These are phyloP conservation scores for Cryptococcus hybrid DNA, from an alignment of 1,284 basidiomycete genomes.

Conservation along the genomic window DNA sequence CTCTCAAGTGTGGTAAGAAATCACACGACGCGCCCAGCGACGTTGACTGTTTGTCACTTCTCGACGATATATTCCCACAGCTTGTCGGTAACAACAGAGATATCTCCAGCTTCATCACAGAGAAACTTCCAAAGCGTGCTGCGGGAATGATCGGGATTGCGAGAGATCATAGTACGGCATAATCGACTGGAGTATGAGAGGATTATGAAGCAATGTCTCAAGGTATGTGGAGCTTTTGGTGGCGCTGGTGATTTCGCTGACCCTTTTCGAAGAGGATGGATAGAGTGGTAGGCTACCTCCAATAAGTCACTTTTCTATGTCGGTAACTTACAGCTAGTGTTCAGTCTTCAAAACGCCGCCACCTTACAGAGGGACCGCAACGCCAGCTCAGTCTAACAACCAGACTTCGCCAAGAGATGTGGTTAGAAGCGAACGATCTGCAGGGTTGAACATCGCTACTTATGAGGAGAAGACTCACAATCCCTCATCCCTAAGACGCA, in stretches of 20 bases:
- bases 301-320: no score
- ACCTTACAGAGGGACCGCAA: no score
- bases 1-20: conserved; percentile 2
- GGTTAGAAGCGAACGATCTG: no score
- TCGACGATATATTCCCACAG: conserved; percentile 17
- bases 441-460: no score
- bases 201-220: conserved; percentile 7
- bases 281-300: no score
- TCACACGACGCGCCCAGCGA: conserved; percentile 7
- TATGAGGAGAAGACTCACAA: neutral
- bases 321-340: no score
- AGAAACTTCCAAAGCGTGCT: conserved; percentile 7
- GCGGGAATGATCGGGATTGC: conserved; percentile 21
- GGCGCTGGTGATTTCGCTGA: no score
- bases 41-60: conserved; percentile 7
- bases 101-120: neutral
- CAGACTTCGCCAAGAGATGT: no score
- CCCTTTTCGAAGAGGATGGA: no score
- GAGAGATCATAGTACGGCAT: conserved; percentile 28
- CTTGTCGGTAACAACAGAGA: conserved; percentile 9
- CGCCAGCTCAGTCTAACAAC: no score
- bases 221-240: neutral
- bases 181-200: conserved; percentile 13
- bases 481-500: conserved; percentile 12
- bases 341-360: no score